Evolutionary conservation across 352 stramenopile genomes (phyloP), one percentile per base, ranked within the genome.

Genomic region (Halophytophthora batemanensis): DNA sequence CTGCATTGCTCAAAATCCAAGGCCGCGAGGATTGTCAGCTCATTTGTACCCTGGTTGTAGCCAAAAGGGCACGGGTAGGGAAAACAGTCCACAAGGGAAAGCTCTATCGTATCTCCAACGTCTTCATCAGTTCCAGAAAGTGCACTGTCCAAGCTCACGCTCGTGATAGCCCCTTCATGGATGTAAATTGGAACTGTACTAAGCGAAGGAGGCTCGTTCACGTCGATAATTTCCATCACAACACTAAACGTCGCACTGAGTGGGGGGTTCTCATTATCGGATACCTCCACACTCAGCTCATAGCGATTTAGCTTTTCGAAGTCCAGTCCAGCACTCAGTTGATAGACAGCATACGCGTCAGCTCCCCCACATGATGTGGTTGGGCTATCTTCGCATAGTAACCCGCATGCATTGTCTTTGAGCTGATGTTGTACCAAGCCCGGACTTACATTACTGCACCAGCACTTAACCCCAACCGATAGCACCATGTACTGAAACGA

Each of bases 401-500:
- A 1, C 40, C 46, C n/a, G 34, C 59, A 67, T 1, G 25, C 14
- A 14, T 21, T n/a, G 23, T 53, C 13, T 19, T 50, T 34, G 4
- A 66, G 18, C 18, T 33, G 21, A 28, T 54, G 36, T 52, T 46
- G 21, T 25, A 15, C 10, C 23, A 50, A 18, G 14, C 19, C 59
- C 34, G 52, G 64, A 5, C 18, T 8, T 6, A 53, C n/a, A 21
- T 58, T 72, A 37, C 54, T 52, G 40, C 64, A 72, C 38, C 39
- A 60, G 13, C 64, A 72, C 2, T 56, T 55, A 7, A 23, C 33
- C 37, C 18, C 42, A 17, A 39, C 53, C 15, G 46, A 45, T 45
- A 72, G 25, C n/a, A 37, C 40, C 64, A 69, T 69, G 19, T 61
- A 63, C 50, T 69, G 64, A 7, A 15, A 55, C 13, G 45, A 40